These are phyloP conservation scores for Ceratobasidium theobromae DNA, from an alignment of 1,284 basidiomycete genomes.

Conservation along the genomic window DNA sequence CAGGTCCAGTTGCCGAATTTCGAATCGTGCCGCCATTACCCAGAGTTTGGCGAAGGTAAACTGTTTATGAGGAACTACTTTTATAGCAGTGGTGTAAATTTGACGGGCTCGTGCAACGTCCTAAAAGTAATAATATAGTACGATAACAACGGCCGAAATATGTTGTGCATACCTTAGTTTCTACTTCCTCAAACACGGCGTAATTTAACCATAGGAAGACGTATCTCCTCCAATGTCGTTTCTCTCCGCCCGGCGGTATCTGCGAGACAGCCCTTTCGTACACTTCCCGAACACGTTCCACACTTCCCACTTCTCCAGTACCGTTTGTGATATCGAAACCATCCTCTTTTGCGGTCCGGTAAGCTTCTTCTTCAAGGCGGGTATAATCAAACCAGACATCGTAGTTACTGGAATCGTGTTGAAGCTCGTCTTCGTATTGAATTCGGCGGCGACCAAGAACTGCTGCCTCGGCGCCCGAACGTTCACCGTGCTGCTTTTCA, in stretches of 20 bases:
- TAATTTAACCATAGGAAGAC: constrained; percentile 98
- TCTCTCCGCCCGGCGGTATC: constrained; percentile 86
- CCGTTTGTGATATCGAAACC: constrained; percentile 67
- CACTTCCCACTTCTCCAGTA: constrained; percentile 55
- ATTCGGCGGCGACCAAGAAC: constrained; percentile 95
- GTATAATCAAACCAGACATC: constrained; percentile 99
- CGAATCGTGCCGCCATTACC: constrained; percentile 89
- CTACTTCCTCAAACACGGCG: constrained; percentile 96
- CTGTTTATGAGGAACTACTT: constrained; percentile 89
- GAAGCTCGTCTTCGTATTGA: constrained; percentile 93
- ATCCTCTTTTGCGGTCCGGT: constrained; percentile 72
- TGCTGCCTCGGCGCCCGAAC: constrained; percentile 86
- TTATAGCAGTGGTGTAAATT: constrained; percentile 88
- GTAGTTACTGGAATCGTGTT: constrained; percentile 88
- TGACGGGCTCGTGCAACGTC: constrained; percentile 85
- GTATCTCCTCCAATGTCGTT: constrained; percentile 92
- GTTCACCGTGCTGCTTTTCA: constrained; percentile 96
- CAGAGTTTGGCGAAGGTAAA: constrained; percentile 98
- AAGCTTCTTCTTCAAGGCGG: constrained; percentile 88
- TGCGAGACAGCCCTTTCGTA: constrained; percentile 97
- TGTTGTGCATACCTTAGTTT: constrained; percentile 66
- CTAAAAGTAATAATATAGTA: constrained; percentile 45
- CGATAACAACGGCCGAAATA: constrained; percentile 7
- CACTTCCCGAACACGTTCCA: constrained; percentile 78
- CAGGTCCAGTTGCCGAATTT: constrained; percentile 83